Base-by-base conservation (phyloP, 1,284 basidiomycete genomes). In the Trichosporon ovoides region DNA sequence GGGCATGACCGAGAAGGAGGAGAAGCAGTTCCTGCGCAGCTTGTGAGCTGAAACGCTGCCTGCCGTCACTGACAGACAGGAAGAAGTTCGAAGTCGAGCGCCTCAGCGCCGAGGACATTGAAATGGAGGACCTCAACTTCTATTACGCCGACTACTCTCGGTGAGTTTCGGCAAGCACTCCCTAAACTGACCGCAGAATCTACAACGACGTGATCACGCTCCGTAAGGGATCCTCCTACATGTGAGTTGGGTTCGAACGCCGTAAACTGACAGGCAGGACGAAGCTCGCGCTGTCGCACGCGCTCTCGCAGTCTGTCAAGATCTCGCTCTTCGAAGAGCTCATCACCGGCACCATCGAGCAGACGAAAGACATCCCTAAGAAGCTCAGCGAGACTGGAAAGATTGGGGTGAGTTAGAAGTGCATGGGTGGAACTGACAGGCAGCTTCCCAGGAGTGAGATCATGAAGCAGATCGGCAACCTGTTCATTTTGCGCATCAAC, bases 171-270 rank as follows among this genome's bases (percentile, higher is more conserved):
- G n/a, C n/a, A n/a, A n/a, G n/a, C n/a, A n/a, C n/a, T n/a, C 6
- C 12, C 22, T n/a, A 35, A 9, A 38, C 53, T 59, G 40, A 62
- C 52, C 6, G 63, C 66, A 91, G 91, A 66, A 97, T 97, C 73
- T 98, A 95, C 78, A 97, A 98, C 80, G 94, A 98, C 77, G 94
- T 98, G 49, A 97, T 98, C 64, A 96, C 94, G 1, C 81, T 98
- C 33, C 86, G 93, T 53, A 89, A 89, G 73, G 93, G 94, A 19
- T 96, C 92, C 11, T 88, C 91, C 61, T 96, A 95, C 75, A 96
- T 98, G 93, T 92, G 69, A 68, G 87, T 74, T n/a, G 11, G n/a
- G 38, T 31, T 11, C 34, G 7, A 22, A 9, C n/a, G 16, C 3
- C 18, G 7, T 9, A 4, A 52, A 51, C 63, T 66, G 35, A 66